Evolutionary conservation across 2,329 filamentous ascomycete species (phyloP).

Genomic region (Hymenoscyphus scutula): DNA sequence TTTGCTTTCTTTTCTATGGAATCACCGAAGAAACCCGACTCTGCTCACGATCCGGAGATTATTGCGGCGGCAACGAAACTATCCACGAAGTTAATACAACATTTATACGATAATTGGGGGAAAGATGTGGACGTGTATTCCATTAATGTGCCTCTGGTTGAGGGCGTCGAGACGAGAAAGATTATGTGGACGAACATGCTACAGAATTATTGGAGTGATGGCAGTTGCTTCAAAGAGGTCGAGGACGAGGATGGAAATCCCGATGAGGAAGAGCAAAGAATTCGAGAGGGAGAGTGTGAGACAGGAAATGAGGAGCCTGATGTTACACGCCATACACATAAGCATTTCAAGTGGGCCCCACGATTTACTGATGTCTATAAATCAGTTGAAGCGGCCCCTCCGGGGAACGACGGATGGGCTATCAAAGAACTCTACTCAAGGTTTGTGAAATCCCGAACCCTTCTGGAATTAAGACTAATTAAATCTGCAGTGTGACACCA

Average conservation of each 20-base stretch:
- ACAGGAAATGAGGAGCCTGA: conserved; percentile 39
- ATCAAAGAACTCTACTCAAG: conserved; percentile 86
- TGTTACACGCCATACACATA: conserved; percentile 60
- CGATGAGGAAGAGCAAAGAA: conserved; percentile 68
- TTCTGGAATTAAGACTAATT: conserved; percentile 1
- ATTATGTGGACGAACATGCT: conserved; percentile 83
- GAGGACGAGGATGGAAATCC: conserved; percentile 62
- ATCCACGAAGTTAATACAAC: conserved; percentile 74
- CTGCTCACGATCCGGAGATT: conserved; percentile 69
- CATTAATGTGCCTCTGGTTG: conserved; percentile 84
- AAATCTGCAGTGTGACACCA: conserved; percentile 69
- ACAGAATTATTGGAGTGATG: conserved; percentile 86
- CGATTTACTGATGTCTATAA: conserved; percentile 82
- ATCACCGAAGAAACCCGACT: conserved; percentile 35
- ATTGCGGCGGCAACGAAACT: conserved; percentile 75
- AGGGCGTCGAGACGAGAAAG: conserved; percentile 68
- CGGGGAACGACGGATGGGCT: conserved; percentile 90
- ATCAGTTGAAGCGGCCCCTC: conserved; percentile 74
- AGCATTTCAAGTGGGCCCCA: conserved; percentile 94
- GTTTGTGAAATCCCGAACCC: conserved; percentile 44
- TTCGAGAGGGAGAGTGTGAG: conserved; percentile 62
- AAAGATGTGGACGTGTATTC: conserved; percentile 77
- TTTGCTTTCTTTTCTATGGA: conserved; percentile 84
- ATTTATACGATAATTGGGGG: conserved; percentile 74
- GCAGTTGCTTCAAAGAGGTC: conserved; percentile 82